Evolutionary conservation across 2,329 filamentous ascomycete genomes (phyloP).

Genomic region (Canariomyces notabilis): DNA sequence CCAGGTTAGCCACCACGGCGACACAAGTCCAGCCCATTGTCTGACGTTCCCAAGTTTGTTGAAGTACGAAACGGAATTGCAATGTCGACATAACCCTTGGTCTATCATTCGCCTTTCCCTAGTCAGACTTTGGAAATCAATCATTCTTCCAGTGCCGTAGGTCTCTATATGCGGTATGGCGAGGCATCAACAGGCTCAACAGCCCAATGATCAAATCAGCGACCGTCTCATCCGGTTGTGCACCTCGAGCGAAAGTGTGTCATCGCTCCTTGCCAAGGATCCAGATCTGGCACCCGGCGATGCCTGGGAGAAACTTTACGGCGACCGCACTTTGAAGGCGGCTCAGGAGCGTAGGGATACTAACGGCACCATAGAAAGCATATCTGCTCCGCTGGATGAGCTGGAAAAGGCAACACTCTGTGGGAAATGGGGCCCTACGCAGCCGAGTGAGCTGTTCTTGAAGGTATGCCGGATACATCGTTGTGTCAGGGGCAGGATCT

Average conservation of each 20-base stretch:
- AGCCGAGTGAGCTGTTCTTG: constrained; percentile 64
- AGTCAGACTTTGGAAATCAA: no score
- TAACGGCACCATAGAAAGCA: not conserved
- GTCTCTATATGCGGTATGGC: no score
- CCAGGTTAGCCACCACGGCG: no score
- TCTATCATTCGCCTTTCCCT: no score
- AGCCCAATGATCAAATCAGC: constrained; percentile 9
- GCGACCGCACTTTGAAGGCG: constrained; percentile 22
- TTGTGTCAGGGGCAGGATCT: not conserved
- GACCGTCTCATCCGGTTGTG: constrained; percentile 40
- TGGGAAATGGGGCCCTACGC: constrained; percentile 60
- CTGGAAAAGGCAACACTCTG: constrained; percentile 53
- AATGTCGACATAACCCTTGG: no score
- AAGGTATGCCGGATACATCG: constrained; percentile 35
- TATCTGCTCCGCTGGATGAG: constrained; percentile 32
- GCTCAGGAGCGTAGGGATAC: constrained; percentile 8
- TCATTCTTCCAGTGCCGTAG: no score
- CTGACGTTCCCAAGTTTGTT: no score
- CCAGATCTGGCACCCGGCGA: constrained; percentile 48
- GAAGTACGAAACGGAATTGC: no score
- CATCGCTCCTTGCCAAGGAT: constrained; percentile 49
- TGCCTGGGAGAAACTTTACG: constrained; percentile 53
- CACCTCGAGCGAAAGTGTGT: constrained; percentile 50
- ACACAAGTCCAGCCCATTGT: no score
- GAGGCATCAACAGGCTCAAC: constrained; percentile 1